Percentiles rank a stretch among this genome's conserved stretches.
Conservation (phyloP, 2,329 filamentous ascomycete species). For the Hortaea sp. region DNA sequence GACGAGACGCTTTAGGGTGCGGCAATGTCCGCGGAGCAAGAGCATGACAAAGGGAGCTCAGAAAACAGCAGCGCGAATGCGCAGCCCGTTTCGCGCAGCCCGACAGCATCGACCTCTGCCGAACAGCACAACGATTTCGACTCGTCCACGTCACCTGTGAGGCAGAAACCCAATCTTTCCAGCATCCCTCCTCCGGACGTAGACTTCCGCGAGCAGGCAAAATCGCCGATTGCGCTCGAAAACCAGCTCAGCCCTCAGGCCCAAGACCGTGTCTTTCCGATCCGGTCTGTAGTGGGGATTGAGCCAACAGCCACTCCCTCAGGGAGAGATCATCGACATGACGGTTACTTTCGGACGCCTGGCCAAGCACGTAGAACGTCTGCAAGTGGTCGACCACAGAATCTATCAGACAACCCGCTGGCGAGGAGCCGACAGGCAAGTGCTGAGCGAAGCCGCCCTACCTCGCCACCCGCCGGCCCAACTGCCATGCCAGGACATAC, state of each 20-base stretch:
- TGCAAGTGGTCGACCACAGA: constrained; percentile 1
- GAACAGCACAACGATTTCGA: not conserved
- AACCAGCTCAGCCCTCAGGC: constrained; percentile 29
- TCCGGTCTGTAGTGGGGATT: constrained; percentile 66
- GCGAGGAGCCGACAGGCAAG: not conserved
- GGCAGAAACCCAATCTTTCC: not conserved
- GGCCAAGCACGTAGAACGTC: constrained; percentile 14
- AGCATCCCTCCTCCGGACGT: not conserved
- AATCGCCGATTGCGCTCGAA: constrained; percentile 4
- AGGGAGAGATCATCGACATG: not conserved
- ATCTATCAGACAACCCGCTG: constrained; percentile 10
- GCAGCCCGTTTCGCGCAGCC: not conserved
- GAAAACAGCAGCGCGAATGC: not conserved
- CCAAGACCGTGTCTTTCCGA: constrained; percentile 63
- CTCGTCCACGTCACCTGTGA: not conserved
- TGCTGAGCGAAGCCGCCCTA: not conserved
- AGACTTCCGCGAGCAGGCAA: not conserved
- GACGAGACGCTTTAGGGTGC: not conserved
- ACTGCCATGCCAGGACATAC: not conserved
- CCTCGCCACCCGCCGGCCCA: not conserved
- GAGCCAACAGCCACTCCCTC: constrained; percentile 41
- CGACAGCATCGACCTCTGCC: not conserved
- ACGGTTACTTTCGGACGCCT: constrained; percentile 28
- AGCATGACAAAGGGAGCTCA: not conserved
- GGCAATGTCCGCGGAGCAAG: constrained; percentile 8